These are phyloP conservation scores for Penicillium fuscoglaucum DNA, from an alignment of 2,329 filamentous ascomycete species.

Conservation along the genomic window DNA sequence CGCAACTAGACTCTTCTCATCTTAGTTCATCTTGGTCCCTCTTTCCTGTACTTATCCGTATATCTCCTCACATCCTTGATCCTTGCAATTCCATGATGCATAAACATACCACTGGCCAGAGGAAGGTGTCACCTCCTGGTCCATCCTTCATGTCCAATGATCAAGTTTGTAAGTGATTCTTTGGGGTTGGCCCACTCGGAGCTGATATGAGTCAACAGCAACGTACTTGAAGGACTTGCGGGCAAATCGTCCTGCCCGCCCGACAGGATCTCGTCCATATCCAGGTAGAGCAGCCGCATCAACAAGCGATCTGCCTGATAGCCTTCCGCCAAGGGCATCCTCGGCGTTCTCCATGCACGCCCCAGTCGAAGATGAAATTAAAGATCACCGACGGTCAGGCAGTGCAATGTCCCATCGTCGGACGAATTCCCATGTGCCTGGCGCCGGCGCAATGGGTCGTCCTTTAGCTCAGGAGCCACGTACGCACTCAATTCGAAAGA, in stretches of 20 bases:
- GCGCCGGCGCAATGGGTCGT: conserved; percentile 35
- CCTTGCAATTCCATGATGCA: conserved; percentile 38
- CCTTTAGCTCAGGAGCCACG: conserved; percentile 43
- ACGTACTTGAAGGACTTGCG: conserved; percentile 62
- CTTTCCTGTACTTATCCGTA: conserved; percentile 9
- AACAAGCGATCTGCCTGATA: conserved; percentile 26
- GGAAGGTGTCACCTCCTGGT: conserved; percentile 50
- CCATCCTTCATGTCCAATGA: conserved; percentile 49
- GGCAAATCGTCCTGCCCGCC: conserved; percentile 56
- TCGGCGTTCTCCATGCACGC: conserved; percentile 46
- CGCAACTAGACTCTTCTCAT: conserved; percentile 14
- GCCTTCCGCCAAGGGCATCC: conserved; percentile 43
- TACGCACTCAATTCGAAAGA: conserved; percentile 34
- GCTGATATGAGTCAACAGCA: conserved; percentile 43
- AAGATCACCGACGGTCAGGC: conserved; percentile 37
- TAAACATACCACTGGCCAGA: conserved; percentile 34
- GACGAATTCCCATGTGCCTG: conserved; percentile 30
- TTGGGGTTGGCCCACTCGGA: not conserved
- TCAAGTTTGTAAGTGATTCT: conserved; percentile 46
- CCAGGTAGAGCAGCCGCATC: conserved; percentile 50
- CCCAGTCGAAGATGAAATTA: conserved; percentile 21
- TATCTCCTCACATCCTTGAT: conserved; percentile 9
- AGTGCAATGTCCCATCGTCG: conserved; percentile 46
- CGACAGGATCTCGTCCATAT: conserved; percentile 61
- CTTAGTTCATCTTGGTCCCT: conserved; percentile 4